These are phyloP conservation scores for Aspergillus neotritici DNA, from an alignment of 2,329 filamentous ascomycete genomes.

Conservation along the genomic window DNA sequence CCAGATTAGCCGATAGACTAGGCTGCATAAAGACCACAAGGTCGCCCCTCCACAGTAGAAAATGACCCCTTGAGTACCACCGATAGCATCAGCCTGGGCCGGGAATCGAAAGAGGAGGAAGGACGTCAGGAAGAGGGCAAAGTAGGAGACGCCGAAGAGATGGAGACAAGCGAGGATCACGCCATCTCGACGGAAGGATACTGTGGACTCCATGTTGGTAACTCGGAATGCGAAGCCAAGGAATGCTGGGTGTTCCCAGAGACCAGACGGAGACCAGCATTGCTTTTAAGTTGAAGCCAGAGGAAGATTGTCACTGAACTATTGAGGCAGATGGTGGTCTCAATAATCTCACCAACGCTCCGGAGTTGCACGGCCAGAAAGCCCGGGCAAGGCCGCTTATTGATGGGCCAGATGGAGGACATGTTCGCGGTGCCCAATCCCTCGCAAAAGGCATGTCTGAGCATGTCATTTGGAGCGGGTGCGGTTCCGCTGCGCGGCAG, in stretches of 20 bases:
- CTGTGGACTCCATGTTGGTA: slow-evolving; percentile 4
- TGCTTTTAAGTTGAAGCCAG: background rate
- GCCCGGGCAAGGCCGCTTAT: no score
- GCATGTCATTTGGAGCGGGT: no score
- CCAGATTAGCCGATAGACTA: slow-evolving; percentile 8
- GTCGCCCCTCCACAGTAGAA: slow-evolving; percentile 8
- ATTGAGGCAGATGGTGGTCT: no score
- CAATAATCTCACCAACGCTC: no score
- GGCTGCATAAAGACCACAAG: slow-evolving; percentile 8
- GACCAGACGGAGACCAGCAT: no score
- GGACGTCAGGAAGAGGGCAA: slow-evolving; percentile 6
- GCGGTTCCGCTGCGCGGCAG: no score
- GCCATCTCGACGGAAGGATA: slow-evolving; percentile 7
- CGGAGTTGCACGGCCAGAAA: no score
- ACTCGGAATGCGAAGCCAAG: background rate
- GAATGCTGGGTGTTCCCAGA: no score
- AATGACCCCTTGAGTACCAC: slow-evolving; percentile 6
- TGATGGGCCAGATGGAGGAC: no score
- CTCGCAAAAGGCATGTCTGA: no score
- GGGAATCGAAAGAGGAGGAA: slow-evolving; percentile 9
- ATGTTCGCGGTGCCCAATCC: no score
- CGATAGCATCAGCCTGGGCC: slow-evolving; percentile 5
- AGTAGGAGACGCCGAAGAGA: slow-evolving; percentile 10
- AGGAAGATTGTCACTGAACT: no score
- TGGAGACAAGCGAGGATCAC: slow-evolving; percentile 7